Evolutionary conservation across 2,329 filamentous ascomycete species (phyloP), one percentile per base, ranked within the genome.

Genomic region (Neophaeococcomyces mojaviensis): DNA sequence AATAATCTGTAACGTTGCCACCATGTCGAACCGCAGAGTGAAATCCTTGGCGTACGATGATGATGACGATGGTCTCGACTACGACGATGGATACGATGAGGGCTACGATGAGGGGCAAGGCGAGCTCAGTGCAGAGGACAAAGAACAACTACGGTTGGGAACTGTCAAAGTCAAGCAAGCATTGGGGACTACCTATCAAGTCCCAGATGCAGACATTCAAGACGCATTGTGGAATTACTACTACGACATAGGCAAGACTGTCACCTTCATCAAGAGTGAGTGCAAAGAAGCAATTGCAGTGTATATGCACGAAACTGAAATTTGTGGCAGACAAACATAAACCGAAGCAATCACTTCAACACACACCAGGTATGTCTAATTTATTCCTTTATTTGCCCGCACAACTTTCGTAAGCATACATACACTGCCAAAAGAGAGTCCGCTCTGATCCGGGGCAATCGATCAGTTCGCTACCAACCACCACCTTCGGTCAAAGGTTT

Each of bases 221-320:
- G 90, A 97, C 50, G 78, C 89, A 0, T 67, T 98, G 13, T 97
- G 88, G 88, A 81, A 98, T 66, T 96, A 96, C 65, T 97, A 90
- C 64, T 97, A 89, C 62, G 89, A 98, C 58, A 74, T 95, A 24
- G 84, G 81, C 47, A 95, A 95, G 65, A 81, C 87, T 1, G 83
- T 94, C 31, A 74, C 77, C 47, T 96, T 94, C 60, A 67, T 98
- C 48, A 77, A 81, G 52, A 84, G 81, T 73, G 81, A 55, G 64
- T 51, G 22, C 48, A 18, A 24, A n/a, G 2, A 19, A 8, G 18
- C 22, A 44, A n/a, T 31, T 12, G 16, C 18, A 7, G 33, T 35
- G 13, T 35, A 19, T 15, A 19, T 10, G 9, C 32, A n/a, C 15
- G 2, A 2, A 8, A 37, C 30, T 39, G 6, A 34, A 10, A 15